Base-by-base conservation (phyloP, 306 rosid species). In the Fagus crenata region DNA sequence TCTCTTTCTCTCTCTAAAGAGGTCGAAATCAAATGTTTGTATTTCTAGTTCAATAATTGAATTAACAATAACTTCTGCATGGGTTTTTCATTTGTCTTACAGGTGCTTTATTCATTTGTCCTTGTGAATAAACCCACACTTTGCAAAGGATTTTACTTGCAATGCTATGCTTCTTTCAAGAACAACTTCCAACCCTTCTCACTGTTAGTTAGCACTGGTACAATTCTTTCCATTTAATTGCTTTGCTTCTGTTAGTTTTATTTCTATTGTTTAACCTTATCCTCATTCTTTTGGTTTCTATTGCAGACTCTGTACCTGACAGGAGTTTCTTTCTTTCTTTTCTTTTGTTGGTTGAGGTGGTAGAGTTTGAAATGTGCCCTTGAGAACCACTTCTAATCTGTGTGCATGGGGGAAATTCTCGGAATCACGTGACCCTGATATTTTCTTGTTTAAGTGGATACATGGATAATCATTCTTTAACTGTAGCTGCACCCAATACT, bases 381-480 rank as follows among this genome's bases (percentile, higher is more conserved):
- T 85, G 78, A 77, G 68, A 75, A 78, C 78, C 73, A 31, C 54
- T 77, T 74, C 77, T 74, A 84, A 32, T 85, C 65, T 67, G 81
- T 61, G 73, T 82, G 54, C 76, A 83, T 73, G 84, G 83, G 81
- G 81, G 78, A 79, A 82, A 69, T 79, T 79, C 84, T 54, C 82
- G 81, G 81, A 86, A 73, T 82, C 88, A 81, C 67, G 78, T 84
- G 89, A 92, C 78, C 76, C 78, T 76, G 81, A 63, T 79, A 68
- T 75, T 75, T 74, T 67, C 81, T 73, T 79, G 69, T 77, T 60
- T 79, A 74, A 73, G 82, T 53, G 74, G 90, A 82, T 76, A 81
- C 73, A 92, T 92, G 97, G 97, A 88, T 75, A 80, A 86, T 84
- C 87, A 85, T 78, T 81, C 97, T 67, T 81, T 93, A 88, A 81